Evolutionary conservation across 805 yeast species (phyloP), one percentile per base, ranked within the genome.

Genomic region (Hanseniaspora guilliermondii): DNA sequence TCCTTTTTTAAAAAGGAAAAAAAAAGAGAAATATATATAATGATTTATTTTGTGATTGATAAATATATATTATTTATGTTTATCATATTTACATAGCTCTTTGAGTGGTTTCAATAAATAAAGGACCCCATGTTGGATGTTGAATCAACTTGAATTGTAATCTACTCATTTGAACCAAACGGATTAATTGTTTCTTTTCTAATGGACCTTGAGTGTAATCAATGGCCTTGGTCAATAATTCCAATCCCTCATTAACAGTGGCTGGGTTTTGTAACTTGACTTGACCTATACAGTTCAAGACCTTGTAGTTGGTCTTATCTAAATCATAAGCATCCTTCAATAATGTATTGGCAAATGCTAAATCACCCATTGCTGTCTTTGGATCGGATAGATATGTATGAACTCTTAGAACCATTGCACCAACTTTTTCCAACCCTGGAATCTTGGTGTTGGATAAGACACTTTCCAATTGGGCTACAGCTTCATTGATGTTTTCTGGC

Each of bases 151-250:
- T 80, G 65, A 81, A 72, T 75, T 93, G 98, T 72, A 88, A 80
- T 68, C 85, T 85, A 49, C 96, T 81, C 59, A 97, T 96, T 72
- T 87, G 96, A 57, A 91, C 89, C 62, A 86, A 85, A 19, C 93
- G 83, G 58, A 87, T 82, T 55, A 96, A 93, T 73, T 87, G 96
- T 54, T 85, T 75, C 73, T 87, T 85, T 72, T 91, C 97, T 57
- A 83, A 87, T 50, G 79, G 75, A 49, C 85, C 77, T 77, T 97
- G 83, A 22, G 96, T 84, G 61, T 89, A 76, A 56, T 76, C 76
- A 53, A 93, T 82, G 57, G 91, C 83, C 64, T 82, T 85, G 72
- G 86, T 93, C 67, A 91, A 89, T 65, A 84, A 76, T 58, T 71
- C 72, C 60, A 87, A 78, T 35, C 97, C 96, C 59, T 84, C 89